Base-by-base conservation (phyloP, 1,284 basidiomycete species). In the Ustilago crameri region DNA sequence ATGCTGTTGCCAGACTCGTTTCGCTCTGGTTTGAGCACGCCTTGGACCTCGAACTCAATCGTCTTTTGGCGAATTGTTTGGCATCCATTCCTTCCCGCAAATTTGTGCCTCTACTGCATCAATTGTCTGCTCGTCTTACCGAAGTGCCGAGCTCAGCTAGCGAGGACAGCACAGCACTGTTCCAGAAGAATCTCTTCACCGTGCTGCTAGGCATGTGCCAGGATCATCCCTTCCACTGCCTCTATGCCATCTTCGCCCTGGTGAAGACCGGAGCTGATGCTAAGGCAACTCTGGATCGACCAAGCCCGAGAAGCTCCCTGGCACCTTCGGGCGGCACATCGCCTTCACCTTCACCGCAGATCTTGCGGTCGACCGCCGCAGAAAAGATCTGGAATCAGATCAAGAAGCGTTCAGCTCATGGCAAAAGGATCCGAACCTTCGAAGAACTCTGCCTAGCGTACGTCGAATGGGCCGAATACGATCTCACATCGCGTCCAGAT, bases 1-100 rank as follows among this genome's bases (percentile, higher is more conserved):
- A 91, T 65, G 69, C 73, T 30, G 88, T 91, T 5, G 91, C 93
- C 47, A 89, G 93, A 5, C 86, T 98, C 37, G 90, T 90, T 73
- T 95, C 94, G 1, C 86, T 98, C 2, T 98, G 95, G 95, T 90
- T 98, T 64, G 88, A 90, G 10, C 91, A 93, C 75, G 91, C 93
- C 68, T 87, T 88, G 17, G 86, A 90, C 64, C 83, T 85, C 15
- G 84, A 85, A 32, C 80, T 91, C 14, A 88, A 90, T 53, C 81
- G 85, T 1, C 85, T 84, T 8, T 85, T 93, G 26, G 85, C 84
- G 12, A 58, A 72, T 3, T 87, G 87, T 0, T 84, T 95, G 10
- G 79, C 85, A 24, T 85, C 86, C 1, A 88, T 96, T n/a, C 91
- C 93, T 0, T 92, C 93, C 0, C 87, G 89, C 75, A 98, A 98